Percentiles rank a stretch among this genome's conserved stretches.
These are phyloP conservation scores for Xylariales sp. DNA, from an alignment of 2,329 filamentous ascomycete genomes.

Conservation along the genomic window DNA sequence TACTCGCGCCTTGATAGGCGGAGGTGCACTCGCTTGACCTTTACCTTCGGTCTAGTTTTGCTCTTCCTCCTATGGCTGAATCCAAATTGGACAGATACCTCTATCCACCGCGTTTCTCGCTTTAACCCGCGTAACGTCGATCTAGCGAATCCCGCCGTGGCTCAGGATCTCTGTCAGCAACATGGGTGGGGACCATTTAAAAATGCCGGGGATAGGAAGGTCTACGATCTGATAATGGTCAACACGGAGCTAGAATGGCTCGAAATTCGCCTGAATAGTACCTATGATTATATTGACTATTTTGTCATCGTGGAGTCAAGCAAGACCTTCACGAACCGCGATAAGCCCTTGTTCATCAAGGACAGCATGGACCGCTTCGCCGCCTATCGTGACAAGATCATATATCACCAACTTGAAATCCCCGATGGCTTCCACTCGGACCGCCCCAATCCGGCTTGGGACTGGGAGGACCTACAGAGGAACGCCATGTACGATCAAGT, in stretches of 20 bases:
- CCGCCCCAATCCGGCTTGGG: conserved; percentile 56
- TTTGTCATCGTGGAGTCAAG: conserved; percentile 72
- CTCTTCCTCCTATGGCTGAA: conserved; percentile 48
- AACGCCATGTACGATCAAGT: conserved; percentile 69
- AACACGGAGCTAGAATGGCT: conserved; percentile 74
- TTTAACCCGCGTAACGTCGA: conserved; percentile 43
- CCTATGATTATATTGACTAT: conserved; percentile 70
- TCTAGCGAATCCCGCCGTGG: conserved; percentile 38
- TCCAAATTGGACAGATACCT: conserved; percentile 47
- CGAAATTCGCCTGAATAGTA: conserved; percentile 70
- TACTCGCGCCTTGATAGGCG: conserved; percentile 39
- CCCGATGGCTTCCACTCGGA: conserved; percentile 55
- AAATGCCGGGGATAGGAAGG: conserved; percentile 55
- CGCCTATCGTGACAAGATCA: conserved; percentile 68
- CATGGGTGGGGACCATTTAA: conserved; percentile 55
- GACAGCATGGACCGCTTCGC: conserved; percentile 64
- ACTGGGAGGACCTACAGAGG: conserved; percentile 62
- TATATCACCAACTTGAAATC: conserved; percentile 66
- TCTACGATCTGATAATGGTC: conserved; percentile 72
- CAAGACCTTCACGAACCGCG: conserved; percentile 67
- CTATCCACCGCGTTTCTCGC: conserved; percentile 44
- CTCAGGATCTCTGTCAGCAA: conserved; percentile 49
- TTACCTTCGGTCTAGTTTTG: conserved; percentile 35
- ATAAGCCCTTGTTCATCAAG: conserved; percentile 65
- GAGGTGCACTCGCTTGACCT: conserved; percentile 39